Evolutionary conservation across 2,329 filamentous ascomycete species (phyloP).

Genomic region (Penicillium sp.): DNA sequence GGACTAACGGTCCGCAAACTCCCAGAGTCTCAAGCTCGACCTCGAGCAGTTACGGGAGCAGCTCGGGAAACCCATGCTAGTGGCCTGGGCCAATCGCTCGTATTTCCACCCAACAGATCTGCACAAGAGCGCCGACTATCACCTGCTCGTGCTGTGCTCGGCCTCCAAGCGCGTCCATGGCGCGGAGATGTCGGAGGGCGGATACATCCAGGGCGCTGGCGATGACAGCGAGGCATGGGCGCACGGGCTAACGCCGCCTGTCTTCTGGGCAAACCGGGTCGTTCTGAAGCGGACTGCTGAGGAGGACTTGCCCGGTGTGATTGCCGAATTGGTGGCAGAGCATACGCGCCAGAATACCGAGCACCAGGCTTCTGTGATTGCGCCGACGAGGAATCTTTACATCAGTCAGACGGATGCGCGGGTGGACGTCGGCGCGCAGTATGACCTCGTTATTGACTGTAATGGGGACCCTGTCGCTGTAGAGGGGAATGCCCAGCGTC

Average conservation of each 20-base stretch:
- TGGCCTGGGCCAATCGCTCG: slow-evolving; percentile 78
- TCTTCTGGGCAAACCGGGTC: slow-evolving; percentile 76
- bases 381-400: slow-evolving; percentile 43
- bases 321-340: slow-evolving; percentile 46
- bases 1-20: slow-evolving; percentile 2
- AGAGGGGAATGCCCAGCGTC: slow-evolving; percentile 41
- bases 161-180: slow-evolving; percentile 72
- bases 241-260: slow-evolving; percentile 69
- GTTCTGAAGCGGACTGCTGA: slow-evolving; percentile 66
- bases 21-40: slow-evolving; percentile 62
- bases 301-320: slow-evolving; percentile 59
- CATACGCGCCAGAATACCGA: slow-evolving; percentile 23
- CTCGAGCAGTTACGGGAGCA: slow-evolving; percentile 56
- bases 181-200: slow-evolving; percentile 68
- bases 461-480: slow-evolving; percentile 36
- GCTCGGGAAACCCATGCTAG: slow-evolving; percentile 71
- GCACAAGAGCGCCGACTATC: slow-evolving; percentile 56
- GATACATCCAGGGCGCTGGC: slow-evolving; percentile 91
- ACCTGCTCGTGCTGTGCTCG: slow-evolving; percentile 81
- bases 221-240: slow-evolving; percentile 97
- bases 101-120: slow-evolving; percentile 54
- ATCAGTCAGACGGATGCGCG: slow-evolving; percentile 27
- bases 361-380: slow-evolving; percentile 34
- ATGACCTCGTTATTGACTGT: slow-evolving; percentile 47
- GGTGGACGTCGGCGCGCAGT: slow-evolving; percentile 47